Evolutionary conservation across 352 stramenopile genomes (phyloP), one percentile per base, ranked within the genome.

Genomic region (Phytophthora pluvialis): DNA sequence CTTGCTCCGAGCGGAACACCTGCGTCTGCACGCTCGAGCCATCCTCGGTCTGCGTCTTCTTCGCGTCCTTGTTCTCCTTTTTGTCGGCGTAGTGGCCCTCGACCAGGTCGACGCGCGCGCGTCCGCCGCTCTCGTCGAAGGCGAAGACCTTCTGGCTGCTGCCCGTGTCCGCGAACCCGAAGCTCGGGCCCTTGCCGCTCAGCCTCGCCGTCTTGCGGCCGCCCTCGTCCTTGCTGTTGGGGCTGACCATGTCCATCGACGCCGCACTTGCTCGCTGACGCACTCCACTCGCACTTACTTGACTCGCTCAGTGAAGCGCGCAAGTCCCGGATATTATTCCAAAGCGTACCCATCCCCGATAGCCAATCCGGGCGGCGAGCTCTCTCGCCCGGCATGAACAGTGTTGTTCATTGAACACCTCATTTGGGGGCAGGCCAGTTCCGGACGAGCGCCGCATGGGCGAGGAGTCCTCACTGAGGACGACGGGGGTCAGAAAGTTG

Each of bases 91-190:
- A 66, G 55, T 65, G 29, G 25, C 54, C 56, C 31, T 67, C 56
- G 11, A 63, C 39, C 38, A 71, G 49, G 15, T 59, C 36, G 9
- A 57, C 45, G 29, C 54, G 54, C 21, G 47, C 32, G 42, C 25
- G 54, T 25, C 51, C 21, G 8, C 40, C 62, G 56, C 55, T 66
- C 55, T 66, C 63, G 10, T 66, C 49, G 31, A 58, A 66, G 15
- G 8, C 47, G 13, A 66, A 13, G n/a, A 46, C 33, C 28, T 66
- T 66, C 38, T 71, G 63, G 55, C 49, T 71, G 56, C 48, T 62
- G 16, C 25, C 40, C 31, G 48, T 43, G 13, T 60, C 29, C 21
- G 54, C 26, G 35, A 47, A 59, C 52, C 43, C 51, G 29, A 68
- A 52, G 28, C 47, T 64, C 43, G 26, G 36, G 21, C 52, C 31